These are phyloP conservation scores for Kurtzmaniella quercitrusa DNA, from an alignment of 1,139 yeast species.

Conservation along the genomic window DNA sequence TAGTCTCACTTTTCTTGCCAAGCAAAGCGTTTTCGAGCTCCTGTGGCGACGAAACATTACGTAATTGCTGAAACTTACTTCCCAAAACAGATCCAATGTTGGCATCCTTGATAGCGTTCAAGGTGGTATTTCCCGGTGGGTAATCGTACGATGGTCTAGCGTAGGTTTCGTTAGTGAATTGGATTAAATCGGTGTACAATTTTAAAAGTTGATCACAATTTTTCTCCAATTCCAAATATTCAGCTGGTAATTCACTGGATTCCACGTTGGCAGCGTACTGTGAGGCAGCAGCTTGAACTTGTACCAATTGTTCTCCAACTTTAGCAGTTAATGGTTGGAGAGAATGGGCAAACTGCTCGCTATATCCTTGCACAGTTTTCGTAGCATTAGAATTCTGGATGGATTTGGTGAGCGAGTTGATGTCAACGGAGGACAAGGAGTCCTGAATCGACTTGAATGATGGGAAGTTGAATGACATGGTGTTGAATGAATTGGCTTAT, in stretches of 20 bases:
- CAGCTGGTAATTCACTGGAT: slow-evolving; percentile 66
- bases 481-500: background rate
- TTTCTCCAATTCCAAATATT: slow-evolving; percentile 62
- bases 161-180: slow-evolving; percentile 56
- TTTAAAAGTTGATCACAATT: slow-evolving; percentile 60
- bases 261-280: slow-evolving; percentile 27
- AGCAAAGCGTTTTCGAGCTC: slow-evolving; percentile 55
- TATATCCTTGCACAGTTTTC: slow-evolving; percentile 21
- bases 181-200: slow-evolving; percentile 56
- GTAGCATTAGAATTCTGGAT: slow-evolving; percentile 38
- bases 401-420: slow-evolving; percentile 31
- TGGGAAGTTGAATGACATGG: slow-evolving; percentile 53
- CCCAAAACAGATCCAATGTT: slow-evolving; percentile 58
- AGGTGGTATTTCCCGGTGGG: slow-evolving; percentile 60
- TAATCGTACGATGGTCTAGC: slow-evolving; percentile 68
- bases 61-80: slow-evolving; percentile 53
- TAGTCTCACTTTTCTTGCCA: slow-evolving; percentile 20
- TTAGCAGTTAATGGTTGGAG: slow-evolving; percentile 43
- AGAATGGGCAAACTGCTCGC: slow-evolving; percentile 36
- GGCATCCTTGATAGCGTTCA: slow-evolving; percentile 47
- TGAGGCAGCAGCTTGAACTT: slow-evolving; percentile 38
- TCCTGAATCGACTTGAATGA: slow-evolving; percentile 43
- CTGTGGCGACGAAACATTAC: slow-evolving; percentile 58
- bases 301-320: slow-evolving; percentile 37
- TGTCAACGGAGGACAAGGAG: slow-evolving; percentile 39